Conservation (phyloP, 78 protist genomes). For the Dictyostelium intermedium region DNA sequence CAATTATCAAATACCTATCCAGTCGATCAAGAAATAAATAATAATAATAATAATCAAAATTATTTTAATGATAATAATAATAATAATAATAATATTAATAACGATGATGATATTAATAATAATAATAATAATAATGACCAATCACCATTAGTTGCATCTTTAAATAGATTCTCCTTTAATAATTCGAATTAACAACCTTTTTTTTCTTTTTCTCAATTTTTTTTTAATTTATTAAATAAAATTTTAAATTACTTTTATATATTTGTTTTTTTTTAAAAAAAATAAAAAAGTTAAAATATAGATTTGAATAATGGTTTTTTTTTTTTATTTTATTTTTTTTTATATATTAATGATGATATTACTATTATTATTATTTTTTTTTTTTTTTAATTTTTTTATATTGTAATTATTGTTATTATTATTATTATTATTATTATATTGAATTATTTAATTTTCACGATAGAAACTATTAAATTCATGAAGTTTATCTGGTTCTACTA, state of each 20-base stretch:
- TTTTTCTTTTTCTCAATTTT: neutral
- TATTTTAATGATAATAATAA: neutral
- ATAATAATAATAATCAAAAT: neutral
- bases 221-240: too few species aligned
- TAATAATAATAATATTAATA: neutral
- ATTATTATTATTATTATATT: neutral
- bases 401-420: neutral
- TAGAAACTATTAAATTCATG: neutral
- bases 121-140: neutral
- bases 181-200: neutral
- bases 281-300: neutral
- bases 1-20: neutral
- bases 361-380: neutral
- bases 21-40: neutral
- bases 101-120: neutral
- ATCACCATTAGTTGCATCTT: neutral
- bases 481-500: constrained; percentile 6
- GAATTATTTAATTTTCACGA: neutral
- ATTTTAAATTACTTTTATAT: too few species aligned
- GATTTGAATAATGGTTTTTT: neutral
- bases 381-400: neutral
- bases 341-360: neutral
- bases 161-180: neutral
- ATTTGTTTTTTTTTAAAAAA: neutral
- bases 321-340: neutral